Base-by-base conservation (phyloP, 352 stramenopile genomes). In the Globisporangium barbulae region DNA sequence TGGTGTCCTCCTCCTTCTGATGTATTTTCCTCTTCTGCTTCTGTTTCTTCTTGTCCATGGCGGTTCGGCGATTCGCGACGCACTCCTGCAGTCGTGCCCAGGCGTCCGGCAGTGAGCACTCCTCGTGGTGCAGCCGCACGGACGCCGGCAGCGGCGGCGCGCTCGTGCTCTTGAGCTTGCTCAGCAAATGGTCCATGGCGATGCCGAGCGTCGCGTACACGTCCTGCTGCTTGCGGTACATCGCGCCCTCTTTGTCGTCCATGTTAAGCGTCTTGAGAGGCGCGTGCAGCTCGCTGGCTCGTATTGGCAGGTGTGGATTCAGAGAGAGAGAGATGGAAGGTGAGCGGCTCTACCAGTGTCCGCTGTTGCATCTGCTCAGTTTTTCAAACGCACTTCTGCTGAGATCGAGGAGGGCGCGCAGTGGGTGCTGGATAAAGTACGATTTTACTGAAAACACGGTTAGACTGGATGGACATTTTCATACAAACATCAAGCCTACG, bases 171-270 rank as follows among this genome's bases (percentile, higher is more conserved):
- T 77, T 44, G 50, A 76, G 69, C 33, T 70, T 68, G 60, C 72
- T 35, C 33, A 86, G 68, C 63, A 59, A 72, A 55, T 88, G 79
- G 61, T 90, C 81, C 74, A 90, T 61, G 9, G 70, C 68, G 47
- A 78, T 35, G 59, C 81, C 68, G 57, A 89, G 61, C 47, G 72
- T 76, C 22, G 49, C 62, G 61, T 83, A 89, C 8, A 81, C 47
- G 21, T 79, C 66, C 47, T 59, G 35, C 39, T 60, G 56, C 45
- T 55, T 54, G 39, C 33, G 47, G 10, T 53, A 57, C 42, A 54
- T 64, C 44, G n/a, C 42, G 61, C 21, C 21, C 50, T 54, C 61
- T 25, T 49, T 68, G 53, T 68, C 35, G 33, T 30, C 28, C 59
- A 53, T 65, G 17, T 2, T 48, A 2, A 28, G 25, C 25, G 25